Conservation (phyloP, 192 early-diverging fungal species). For the Gigaspora rosea region DNA sequence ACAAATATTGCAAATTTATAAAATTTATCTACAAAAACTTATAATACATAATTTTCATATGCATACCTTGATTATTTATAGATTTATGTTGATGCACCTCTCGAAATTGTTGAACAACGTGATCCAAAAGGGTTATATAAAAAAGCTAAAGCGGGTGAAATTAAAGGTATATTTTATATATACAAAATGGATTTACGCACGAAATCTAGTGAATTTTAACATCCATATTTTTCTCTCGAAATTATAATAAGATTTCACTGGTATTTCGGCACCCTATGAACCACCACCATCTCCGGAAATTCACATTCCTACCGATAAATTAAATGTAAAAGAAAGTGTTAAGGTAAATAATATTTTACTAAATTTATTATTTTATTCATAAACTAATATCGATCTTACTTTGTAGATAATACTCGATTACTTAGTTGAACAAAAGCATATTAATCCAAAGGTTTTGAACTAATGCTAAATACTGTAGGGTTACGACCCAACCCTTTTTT, state of each 20-base stretch:
- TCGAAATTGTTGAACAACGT: constrained; percentile 84
- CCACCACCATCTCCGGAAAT: constrained; percentile 81
- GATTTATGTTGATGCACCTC: constrained; percentile 77
- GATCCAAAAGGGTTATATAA: constrained; percentile 97
- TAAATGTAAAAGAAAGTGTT: constrained; percentile 70
- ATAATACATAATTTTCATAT: no score
- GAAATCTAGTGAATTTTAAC: background rate
- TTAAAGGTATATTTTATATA: constrained; percentile 59
- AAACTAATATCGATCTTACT: no score
- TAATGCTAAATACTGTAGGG: no score
- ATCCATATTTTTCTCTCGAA: background rate
- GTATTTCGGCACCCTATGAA: constrained; percentile 91
- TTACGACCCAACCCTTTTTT: no score
- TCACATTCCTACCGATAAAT: constrained; percentile 78
- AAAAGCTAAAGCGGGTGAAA: constrained; percentile 90
- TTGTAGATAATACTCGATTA: no score
- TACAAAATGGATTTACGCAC: no score
- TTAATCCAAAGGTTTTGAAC: no score
- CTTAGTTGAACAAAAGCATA: no score
- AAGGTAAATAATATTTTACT: constrained; percentile 39
- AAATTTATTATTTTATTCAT: no score
- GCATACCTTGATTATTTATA: no score
- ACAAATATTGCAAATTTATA: no score
- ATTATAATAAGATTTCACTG: constrained; percentile 75
- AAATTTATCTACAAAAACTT: no score